Base-by-base conservation (phyloP, 441 rosid genomes). In the Arabidopsis hybrid region DNA sequence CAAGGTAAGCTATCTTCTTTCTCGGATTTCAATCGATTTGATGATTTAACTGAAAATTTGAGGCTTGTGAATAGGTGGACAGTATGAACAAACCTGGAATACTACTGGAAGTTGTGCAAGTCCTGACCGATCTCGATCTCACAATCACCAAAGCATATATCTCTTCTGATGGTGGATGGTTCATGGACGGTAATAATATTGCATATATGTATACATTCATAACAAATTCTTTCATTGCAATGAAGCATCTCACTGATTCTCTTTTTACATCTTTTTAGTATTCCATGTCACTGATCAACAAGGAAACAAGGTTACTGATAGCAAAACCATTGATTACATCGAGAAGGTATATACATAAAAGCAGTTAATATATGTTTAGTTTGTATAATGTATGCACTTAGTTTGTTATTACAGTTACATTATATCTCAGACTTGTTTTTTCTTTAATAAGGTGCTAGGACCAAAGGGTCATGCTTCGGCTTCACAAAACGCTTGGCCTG, bases 81-180 rank as follows among this genome's bases (percentile, higher is more conserved):
- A 88, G 98, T 78, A 80, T 90, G 86, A 94, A 94, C 85, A 94
- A 91, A 75, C 96, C 91, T 6, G 98, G 98, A 77, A 91, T 94
- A 72, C 75, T 94, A 26, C 90, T 94, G 17, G 98, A 94, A 88
- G 98, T 91, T 21, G 98, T 94, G 61, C 97, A 94, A 83, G 84
- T 90, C 16, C 82, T 94, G 5, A 80, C 96, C 3, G 98, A 94
- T 79, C 89, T 94, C 4, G 92, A 94, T 81, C 89, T 94, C 66
- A 88, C 83, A 13, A 90, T 94, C 80, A 82, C 90, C 57, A 91
- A 94, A 79, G 97, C 97, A 16, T 94, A 91, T 78, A 82, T 91
- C 72, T 94, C 98, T 69, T 91, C 98, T 14, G 98, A 94, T 79
- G 98, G 97, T 11, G 98, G 97, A 75, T 94, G 98, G 98, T 90